Conservation (phyloP, 352 stramenopile genomes). For the Pythium chondricola region DNA sequence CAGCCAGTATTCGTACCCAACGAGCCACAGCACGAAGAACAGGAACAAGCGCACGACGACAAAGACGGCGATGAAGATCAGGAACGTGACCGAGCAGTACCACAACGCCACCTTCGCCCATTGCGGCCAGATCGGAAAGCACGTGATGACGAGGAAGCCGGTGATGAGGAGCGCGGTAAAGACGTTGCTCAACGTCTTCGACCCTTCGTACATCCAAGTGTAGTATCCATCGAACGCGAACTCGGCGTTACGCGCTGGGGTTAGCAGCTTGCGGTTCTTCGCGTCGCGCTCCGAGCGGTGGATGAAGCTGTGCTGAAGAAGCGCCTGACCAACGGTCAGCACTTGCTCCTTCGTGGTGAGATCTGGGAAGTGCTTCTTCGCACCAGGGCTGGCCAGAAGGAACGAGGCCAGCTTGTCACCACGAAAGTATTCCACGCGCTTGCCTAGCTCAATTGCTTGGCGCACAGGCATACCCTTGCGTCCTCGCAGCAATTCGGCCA, state of each 20-base stretch:
- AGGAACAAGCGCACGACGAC: conserved; percentile 92
- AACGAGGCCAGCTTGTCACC: conserved; percentile 87
- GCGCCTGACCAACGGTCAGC: conserved; percentile 57
- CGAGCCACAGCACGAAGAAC: conserved; percentile 96
- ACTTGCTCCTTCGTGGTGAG: conserved; percentile 76
- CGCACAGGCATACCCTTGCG: conserved; percentile 85
- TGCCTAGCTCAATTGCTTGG: conserved; percentile 86
- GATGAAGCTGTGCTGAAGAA: conserved; percentile 81
- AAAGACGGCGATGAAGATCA: conserved; percentile 98
- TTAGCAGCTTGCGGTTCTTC: conserved; percentile 85
- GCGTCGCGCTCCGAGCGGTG: conserved; percentile 82
- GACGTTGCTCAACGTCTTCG: conserved; percentile 97
- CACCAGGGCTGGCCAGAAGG: conserved; percentile 62
- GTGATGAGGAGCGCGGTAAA: conserved; percentile 96
- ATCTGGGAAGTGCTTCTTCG: conserved; percentile 83
- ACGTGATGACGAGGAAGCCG: conserved; percentile 95
- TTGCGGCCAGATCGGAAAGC: conserved; percentile 99
- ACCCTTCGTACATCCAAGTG: conserved; percentile 98
- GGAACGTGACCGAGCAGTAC: conserved; percentile 98
- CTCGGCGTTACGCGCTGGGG: conserved; percentile 78
- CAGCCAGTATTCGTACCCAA: conserved; percentile 97
- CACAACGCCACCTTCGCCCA: conserved; percentile 97
- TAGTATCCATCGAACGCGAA: conserved; percentile 97
- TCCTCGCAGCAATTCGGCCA: conserved; percentile 77
- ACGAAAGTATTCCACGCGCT: conserved; percentile 90